These are phyloP conservation scores for Phytopythium vexans DNA, from an alignment of 352 stramenopile species.

Conservation along the genomic window DNA sequence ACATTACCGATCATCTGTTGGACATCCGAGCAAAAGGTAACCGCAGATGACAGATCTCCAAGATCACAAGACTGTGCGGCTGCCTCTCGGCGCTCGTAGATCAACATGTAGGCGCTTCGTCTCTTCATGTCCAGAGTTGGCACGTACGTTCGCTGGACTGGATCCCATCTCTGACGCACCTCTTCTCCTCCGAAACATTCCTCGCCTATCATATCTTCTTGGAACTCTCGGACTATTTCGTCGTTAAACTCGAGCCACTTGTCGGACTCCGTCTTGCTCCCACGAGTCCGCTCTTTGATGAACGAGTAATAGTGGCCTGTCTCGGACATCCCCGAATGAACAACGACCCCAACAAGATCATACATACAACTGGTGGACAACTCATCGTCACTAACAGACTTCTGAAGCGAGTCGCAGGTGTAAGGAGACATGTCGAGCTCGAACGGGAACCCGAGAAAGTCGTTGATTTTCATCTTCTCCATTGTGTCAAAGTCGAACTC, in stretches of 20 bases:
- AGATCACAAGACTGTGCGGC: background rate
- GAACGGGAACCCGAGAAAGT: conserved; percentile 77
- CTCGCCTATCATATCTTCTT: conserved; percentile 61
- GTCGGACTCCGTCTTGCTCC: conserved; percentile 6
- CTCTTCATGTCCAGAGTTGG: conserved; percentile 55
- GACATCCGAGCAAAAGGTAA: conserved; percentile 6
- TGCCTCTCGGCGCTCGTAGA: conserved; percentile 50
- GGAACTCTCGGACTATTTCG: conserved; percentile 79
- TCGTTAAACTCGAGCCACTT: conserved; percentile 94
- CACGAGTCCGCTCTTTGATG: conserved; percentile 65
- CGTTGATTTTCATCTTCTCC: conserved; percentile 88
- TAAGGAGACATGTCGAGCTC: conserved; percentile 90
- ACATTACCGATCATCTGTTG: conserved; percentile 15
- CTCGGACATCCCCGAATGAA: conserved; percentile 91
- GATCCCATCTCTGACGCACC: conserved; percentile 53
- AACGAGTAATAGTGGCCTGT: conserved; percentile 95
- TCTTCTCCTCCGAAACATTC: conserved; percentile 92
- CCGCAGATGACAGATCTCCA: too few relatives aligned
- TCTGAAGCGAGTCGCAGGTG: conserved; percentile 62
- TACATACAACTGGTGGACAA: conserved; percentile 49
- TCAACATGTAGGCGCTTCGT: conserved; percentile 74
- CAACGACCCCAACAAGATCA: conserved; percentile 88
- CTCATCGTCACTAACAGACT: background rate
- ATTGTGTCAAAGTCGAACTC: conserved; percentile 90
- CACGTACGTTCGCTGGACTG: conserved; percentile 15